Evolutionary conservation across 1,139 yeast species (phyloP), one percentile per base, ranked within the genome.

Genomic region (Kodamaea ohmeri): DNA sequence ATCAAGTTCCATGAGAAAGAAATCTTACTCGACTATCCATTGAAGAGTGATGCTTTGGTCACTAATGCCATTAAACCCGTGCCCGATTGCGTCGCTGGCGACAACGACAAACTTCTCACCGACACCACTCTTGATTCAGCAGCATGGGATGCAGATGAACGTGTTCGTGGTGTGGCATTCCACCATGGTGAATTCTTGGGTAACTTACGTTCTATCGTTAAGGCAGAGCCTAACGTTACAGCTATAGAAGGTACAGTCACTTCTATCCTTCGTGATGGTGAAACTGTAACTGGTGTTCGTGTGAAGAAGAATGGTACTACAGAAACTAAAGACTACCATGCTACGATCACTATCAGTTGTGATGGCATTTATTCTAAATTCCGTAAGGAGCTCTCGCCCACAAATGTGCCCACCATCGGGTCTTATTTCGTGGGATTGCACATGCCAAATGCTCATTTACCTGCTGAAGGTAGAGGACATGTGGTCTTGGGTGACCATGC

Each of bases 351-450:
- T 5, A 71, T 90, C 26, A 76, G 86, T 39, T 88, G 96, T 55
- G 99, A 92, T 61, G 99, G 99, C 40, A 90, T 92, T 43, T 89
- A 88, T 55, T 88, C 97, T 43, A 89, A 84, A 60, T 89, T 92
- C 67, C 78, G 99, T 57, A 86, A 81, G 56, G 83, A 81, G 46
- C 70, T 85, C 38, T 61, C 74, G 13, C 67, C 75, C 13, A 65
- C 73, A 25, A 73, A 77, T 49, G 71, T 73, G 18, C 94, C 97
- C 4, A 53, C 60, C 1, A 77, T 87, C 19, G 86, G 83, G 19
- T 87, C 96, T 4, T 84, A 92, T 53, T 94, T 92, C 59, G 84
- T 90, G 18, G 97, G 96, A 2, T 65, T 92, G 50, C 80, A 85
- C 36, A 69, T 92, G 49, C 67, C 73, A 46, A 68, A 90, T 57